Base-by-base conservation (phyloP, 176 grass and related monocot genomes). In the Saccharum officinarum region DNA sequence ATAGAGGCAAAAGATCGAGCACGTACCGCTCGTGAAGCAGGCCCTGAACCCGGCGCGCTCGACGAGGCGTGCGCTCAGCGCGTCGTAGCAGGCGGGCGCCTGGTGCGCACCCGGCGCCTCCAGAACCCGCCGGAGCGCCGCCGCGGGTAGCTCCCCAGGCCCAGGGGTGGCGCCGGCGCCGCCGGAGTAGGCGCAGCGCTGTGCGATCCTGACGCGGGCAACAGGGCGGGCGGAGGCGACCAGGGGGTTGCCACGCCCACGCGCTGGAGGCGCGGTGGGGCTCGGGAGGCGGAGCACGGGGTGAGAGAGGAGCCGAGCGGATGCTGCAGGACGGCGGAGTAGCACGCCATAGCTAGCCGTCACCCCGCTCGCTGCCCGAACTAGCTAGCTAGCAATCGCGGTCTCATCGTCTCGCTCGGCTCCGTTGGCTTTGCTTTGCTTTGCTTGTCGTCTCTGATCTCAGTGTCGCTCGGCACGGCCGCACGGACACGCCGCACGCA, bases 11-110 rank as follows among this genome's bases (percentile, higher is more conserved):
- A 39, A 80, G 79, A 16, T 22, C 87, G 84, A 94, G 78, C 87
- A 89, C 86, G 39, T 72, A 95, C 96, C 96, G 83, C 96, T 95
- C 39, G 86, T 94, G 83, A 95, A 98, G 84, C 93, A 95, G 80
- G 90, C 84, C 63, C 10, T 23, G 86, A 98, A 98, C n/a, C 97
- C 93, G 2, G 93, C 96, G 57, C 74, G 82, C 73, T 92, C 74
- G 30, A 98, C 85, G 28, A 95, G 93, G 70, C 86, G 92, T 9
- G 89, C 97, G 46, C 96, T 95, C 30, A 98, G 89, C 37, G 93
- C 96, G 49, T 98, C 96, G 69, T 95, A 98, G 89, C 96, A 98
- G 37, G 93, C 91, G 20, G 93, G 93, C 14, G 93, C 93, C 87
- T 94, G 96, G 77, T 95, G 91, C 25, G 88, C 79, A 0, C 93